Percentiles rank a stretch among this genome's conserved stretches.
Conservation (phyloP, 371 early-diverging fungal species). For the Mucor lusitanicus region DNA sequence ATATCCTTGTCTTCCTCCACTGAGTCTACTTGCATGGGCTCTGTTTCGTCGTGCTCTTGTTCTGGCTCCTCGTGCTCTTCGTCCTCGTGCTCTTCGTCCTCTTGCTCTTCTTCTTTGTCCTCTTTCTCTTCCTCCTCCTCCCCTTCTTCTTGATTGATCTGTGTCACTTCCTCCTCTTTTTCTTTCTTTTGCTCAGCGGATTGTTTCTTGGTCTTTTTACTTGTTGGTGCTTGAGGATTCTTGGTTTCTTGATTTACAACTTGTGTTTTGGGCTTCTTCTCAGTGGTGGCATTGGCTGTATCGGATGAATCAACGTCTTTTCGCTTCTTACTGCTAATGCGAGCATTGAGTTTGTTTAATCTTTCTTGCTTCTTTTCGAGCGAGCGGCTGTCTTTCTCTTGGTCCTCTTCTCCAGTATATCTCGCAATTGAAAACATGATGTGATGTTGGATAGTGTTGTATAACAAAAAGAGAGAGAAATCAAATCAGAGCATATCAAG, state of each 20-base stretch:
- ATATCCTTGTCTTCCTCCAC: slow-evolving; percentile 23
- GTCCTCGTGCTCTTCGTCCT: slow-evolving; percentile 8
- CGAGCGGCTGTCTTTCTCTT: slow-evolving; percentile 27
- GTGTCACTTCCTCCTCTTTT: background rate
- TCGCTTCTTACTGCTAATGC: slow-evolving; percentile 24
- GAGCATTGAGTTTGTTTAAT: slow-evolving; percentile 25
- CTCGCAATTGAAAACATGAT: slow-evolving; percentile 43
- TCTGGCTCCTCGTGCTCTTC: background rate
- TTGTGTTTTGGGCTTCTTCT: background rate
- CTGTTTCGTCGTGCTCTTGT: background rate
- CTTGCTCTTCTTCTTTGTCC: background rate
- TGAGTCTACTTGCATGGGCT: background rate
- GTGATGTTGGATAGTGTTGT: background rate
- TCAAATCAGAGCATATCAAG: background rate
- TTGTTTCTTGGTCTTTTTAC: too few species aligned
- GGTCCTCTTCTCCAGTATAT: slow-evolving; percentile 29
- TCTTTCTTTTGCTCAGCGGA: background rate
- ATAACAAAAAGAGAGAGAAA: background rate
- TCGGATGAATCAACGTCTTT: slow-evolving; percentile 3
- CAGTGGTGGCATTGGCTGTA: background rate
- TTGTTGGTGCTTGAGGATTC: too few species aligned
- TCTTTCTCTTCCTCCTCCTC: background rate
- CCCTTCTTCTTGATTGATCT: background rate
- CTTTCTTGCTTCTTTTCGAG: slow-evolving; percentile 31
- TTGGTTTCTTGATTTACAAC: too few species aligned